phyloP scores from a whole-genome alignment of 2,329 filamentous ascomycete genomes.

The Pseudonectria buxi region DNA sequence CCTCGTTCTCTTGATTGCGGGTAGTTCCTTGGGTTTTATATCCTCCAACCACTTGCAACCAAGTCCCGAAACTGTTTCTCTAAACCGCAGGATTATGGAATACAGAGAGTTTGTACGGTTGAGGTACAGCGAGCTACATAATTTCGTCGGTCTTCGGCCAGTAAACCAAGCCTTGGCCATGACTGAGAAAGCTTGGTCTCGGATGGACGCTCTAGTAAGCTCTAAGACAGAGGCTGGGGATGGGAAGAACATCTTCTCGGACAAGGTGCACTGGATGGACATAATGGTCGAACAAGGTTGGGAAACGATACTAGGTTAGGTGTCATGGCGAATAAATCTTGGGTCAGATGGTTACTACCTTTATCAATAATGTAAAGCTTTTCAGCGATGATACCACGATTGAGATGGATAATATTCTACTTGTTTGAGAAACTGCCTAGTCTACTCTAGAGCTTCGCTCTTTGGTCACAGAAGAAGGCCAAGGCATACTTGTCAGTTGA shows the following conservation, averaged over 20 bases:
- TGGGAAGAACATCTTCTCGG: neutral
- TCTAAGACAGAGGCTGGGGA: too few relatives aligned
- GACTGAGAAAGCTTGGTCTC: conserved; percentile 11
- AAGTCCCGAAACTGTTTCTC: neutral
- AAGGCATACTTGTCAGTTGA: conserved; percentile 2
- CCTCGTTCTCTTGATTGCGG: conserved; percentile 6
- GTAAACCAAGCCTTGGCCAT: conserved; percentile 2
- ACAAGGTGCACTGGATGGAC: conserved; percentile 9
- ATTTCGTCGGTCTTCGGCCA: conserved; percentile 4
- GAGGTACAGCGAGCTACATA: conserved; percentile 1
- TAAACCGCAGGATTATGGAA: neutral
- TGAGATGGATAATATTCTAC: too few relatives aligned
- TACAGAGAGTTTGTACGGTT: conserved; percentile 6
- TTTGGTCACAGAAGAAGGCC: conserved; percentile 6
- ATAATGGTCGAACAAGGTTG: conserved; percentile 8
- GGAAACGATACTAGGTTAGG: conserved; percentile 11
- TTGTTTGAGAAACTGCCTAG: too few relatives aligned
- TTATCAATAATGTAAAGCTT: too few relatives aligned
- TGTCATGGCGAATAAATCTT: too few relatives aligned
- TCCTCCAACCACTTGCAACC: neutral
- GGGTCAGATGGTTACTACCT: too few relatives aligned
- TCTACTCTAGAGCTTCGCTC: conserved; percentile 5
- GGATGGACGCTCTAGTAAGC: too few relatives aligned
- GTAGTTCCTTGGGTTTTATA: conserved; percentile 1
- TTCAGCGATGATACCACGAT: too few relatives aligned